A percentile compares a stretch with the other conserved stretches of the same genome.
Conservation (phyloP, 108 stramenopile genomes). For the Stephanodiscus triporus region DNA sequence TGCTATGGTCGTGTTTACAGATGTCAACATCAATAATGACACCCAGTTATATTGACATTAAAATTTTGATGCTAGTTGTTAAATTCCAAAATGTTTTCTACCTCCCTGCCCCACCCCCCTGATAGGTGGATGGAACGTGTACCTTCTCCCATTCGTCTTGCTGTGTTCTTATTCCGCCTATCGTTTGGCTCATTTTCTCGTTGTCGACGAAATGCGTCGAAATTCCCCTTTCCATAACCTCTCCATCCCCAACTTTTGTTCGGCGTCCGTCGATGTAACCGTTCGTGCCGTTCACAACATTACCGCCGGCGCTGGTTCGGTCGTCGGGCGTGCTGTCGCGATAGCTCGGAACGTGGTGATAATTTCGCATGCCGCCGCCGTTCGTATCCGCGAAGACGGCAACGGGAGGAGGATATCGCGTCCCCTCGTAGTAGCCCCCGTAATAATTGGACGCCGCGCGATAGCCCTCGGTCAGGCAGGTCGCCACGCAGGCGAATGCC, state of each 20-base stretch:
- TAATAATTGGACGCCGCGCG: conserved; percentile 2
- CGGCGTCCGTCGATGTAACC: neutral
- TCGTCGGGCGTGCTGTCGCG: neutral
- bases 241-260: neutral
- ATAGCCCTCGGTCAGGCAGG: neutral
- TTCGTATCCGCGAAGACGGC: too few species aligned
- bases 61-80: too few species aligned
- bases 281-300: neutral
- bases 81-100: neutral
- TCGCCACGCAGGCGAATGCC: conserved; percentile 24
- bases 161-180: neutral
- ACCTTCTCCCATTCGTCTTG: conserved; percentile 1
- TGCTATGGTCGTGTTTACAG: too few species aligned
- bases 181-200: neutral
- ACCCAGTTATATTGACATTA: too few species aligned
- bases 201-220: neutral
- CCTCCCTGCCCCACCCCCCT: neutral
- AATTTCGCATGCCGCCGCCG: neutral
- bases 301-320: neutral
- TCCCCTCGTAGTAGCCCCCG: neutral
- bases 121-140: conserved; percentile 4
- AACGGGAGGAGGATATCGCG: neutral
- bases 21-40: too few species aligned
- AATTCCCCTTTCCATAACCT: neutral
- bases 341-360: neutral